Evolutionary conservation across 202 grass and related monocot genomes (phyloP).

Genomic region (Carex sylvatica): DNA sequence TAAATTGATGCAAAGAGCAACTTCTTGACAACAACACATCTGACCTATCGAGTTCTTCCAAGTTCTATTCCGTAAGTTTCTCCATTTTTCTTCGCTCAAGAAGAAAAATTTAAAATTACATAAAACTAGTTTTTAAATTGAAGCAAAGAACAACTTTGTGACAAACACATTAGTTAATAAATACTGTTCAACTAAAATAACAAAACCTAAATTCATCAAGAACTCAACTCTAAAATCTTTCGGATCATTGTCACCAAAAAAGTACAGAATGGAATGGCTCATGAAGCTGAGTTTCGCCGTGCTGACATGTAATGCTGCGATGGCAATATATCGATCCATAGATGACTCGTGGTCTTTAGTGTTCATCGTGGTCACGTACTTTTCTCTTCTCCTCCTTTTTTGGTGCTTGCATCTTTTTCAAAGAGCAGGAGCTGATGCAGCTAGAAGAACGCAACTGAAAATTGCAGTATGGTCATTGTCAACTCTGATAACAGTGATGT

Average conservation of each 20-base stretch:
- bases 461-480: conserved; percentile 8
- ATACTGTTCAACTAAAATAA: background rate
- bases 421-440: background rate
- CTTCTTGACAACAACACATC: background rate
- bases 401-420: conserved; percentile 12
- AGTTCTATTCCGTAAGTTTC: background rate
- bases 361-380: background rate
- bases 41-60: background rate
- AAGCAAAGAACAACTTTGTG: no score
- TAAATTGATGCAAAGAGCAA: background rate
- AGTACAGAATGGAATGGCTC: conserved; percentile 18
- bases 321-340: conserved; percentile 10
- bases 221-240: no score
- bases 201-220: no score
- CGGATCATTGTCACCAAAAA: no score
- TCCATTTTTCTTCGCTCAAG: background rate
- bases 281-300: background rate
- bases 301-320: background rate
- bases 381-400: conserved; percentile 21
- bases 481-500: conserved; percentile 19
- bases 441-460: conserved; percentile 8
- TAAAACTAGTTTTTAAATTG: no score
- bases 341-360: conserved; percentile 9
- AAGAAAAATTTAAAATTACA: background rate
- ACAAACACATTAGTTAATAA: background rate